Percentiles rank a stretch among this genome's conserved stretches.
These are phyloP conservation scores for Evernia prunastri DNA, from an alignment of 495 filamentous ascomycete genomes.

Conservation along the genomic window DNA sequence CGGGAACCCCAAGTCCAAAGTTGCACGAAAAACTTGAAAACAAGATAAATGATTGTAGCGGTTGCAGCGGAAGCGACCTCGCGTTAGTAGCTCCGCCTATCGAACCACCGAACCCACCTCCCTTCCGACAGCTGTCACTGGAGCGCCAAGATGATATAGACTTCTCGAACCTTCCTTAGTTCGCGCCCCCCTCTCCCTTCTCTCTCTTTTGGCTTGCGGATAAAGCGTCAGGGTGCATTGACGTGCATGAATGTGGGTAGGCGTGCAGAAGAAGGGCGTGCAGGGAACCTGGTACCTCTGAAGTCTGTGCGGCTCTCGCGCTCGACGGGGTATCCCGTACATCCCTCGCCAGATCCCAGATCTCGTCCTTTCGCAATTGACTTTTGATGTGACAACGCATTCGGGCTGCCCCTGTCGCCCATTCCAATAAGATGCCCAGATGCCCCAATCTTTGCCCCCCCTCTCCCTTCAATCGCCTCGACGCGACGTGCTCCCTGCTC, in stretches of 20 bases:
- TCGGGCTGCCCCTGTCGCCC: not conserved
- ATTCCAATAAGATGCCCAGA: not conserved
- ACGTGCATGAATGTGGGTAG: not conserved
- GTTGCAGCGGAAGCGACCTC: not conserved
- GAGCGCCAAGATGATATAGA: not conserved
- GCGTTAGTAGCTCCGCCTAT: not conserved
- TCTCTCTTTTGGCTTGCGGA: not conserved
- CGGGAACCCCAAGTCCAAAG: too few relatives aligned
- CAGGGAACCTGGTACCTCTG: not conserved
- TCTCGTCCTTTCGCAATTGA: not conserved
- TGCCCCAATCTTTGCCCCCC: not conserved
- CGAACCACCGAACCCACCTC: too few relatives aligned
- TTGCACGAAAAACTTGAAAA: too few relatives aligned
- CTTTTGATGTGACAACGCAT: not conserved
- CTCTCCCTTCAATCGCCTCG: not conserved
- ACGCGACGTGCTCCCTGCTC: not conserved
- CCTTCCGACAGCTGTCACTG: not conserved
- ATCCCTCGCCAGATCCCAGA: not conserved
- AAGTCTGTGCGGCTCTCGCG: not conserved
- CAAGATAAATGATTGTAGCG: conserved; percentile 1
- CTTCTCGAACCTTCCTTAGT: not conserved
- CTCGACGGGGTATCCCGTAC: not conserved
- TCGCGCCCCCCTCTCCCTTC: too few relatives aligned
- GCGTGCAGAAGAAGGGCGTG: not conserved
- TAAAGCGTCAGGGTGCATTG: conserved; percentile 1